Evolutionary conservation across 129 eudicot species (phyloP).

Genomic region (Flaveria bidentis): DNA sequence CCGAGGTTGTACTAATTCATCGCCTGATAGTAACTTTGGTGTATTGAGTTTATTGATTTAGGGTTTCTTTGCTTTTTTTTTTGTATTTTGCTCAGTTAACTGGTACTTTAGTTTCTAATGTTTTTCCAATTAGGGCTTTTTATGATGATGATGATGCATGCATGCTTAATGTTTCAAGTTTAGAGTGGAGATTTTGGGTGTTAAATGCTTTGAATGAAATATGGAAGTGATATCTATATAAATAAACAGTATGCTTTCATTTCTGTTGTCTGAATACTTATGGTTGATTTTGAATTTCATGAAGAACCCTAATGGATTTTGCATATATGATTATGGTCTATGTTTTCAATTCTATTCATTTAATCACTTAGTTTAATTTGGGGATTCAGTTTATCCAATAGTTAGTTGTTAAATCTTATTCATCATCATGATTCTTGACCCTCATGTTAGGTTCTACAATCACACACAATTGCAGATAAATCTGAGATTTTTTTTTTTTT

Average conservation of each 20-base stretch:
- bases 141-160: constrained; percentile 15
- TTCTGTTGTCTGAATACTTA: not conserved
- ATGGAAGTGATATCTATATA: not conserved
- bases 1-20: not conserved
- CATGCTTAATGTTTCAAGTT: not conserved
- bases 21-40: not conserved
- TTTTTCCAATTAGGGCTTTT: not conserved
- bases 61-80: not conserved
- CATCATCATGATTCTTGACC: not conserved
- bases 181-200: not conserved
- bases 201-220: not conserved
- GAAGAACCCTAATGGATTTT: not conserved
- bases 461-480: not conserved
- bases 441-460: constrained; percentile 12
- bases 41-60: not conserved
- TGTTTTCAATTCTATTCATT: not conserved
- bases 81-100: too few species aligned
- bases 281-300: not conserved
- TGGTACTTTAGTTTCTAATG: not conserved
- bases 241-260: not conserved
- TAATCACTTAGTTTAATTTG: too few species aligned
- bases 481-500: too few species aligned
- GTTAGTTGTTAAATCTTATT: too few species aligned
- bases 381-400: too few species aligned
- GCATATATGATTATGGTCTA: not conserved